phyloP scores from a whole-genome alignment of 1,139 yeast genomes.

The Saccharomyces pastorianus region DNA sequence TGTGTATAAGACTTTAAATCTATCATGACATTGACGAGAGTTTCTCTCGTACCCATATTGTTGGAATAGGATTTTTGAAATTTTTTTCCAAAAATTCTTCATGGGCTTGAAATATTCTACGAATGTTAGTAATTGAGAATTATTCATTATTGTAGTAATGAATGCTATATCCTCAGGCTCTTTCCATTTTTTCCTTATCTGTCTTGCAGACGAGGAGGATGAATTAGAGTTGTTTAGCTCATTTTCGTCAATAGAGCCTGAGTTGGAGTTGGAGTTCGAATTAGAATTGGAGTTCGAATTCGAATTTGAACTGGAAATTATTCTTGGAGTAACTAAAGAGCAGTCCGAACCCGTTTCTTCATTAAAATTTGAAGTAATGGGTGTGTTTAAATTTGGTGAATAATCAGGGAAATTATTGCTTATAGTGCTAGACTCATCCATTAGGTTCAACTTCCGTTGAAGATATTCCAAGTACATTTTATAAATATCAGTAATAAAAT shows the following conservation, averaged over 20 bases:
- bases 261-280: neutral
- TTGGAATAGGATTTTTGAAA: constrained; percentile 13
- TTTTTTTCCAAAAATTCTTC: constrained; percentile 23
- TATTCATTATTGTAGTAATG: constrained; percentile 12
- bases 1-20: constrained; percentile 19
- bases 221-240: neutral
- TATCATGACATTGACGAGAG: constrained; percentile 23
- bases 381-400: neutral
- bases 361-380: neutral
- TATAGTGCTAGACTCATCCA: neutral
- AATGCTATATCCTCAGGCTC: constrained; percentile 20
- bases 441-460: neutral
- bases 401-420: neutral
- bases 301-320: neutral
- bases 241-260: neutral
- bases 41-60: constrained; percentile 15
- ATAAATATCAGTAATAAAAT: neutral
- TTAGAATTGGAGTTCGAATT: neutral
- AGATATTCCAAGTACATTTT: neutral
- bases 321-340: neutral
- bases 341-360: neutral
- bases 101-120: constrained; percentile 24
- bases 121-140: constrained; percentile 17
- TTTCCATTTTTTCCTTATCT: constrained; percentile 20
- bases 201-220: constrained; percentile 5